A percentile compares a stretch with the other conserved stretches of the same genome.
These are phyloP conservation scores for Heritiera littoralis DNA, from an alignment of 345 rosid genomes.

Conservation along the genomic window DNA sequence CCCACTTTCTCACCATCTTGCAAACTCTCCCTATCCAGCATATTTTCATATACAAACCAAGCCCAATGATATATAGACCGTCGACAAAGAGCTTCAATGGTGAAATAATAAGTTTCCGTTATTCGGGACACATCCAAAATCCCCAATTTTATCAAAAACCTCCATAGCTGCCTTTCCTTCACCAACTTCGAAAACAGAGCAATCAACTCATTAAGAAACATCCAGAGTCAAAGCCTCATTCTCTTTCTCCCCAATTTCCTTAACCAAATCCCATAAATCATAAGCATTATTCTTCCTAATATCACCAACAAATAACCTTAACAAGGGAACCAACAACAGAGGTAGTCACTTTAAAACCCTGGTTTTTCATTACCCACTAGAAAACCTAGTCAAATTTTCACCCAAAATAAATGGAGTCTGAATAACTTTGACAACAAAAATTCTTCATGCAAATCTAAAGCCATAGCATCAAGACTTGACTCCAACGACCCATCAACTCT, in stretches of 20 bases:
- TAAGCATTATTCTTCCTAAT: slow-evolving; percentile 52
- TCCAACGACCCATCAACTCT: slow-evolving; percentile 57
- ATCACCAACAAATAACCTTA: slow-evolving; percentile 40
- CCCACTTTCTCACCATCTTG: slow-evolving; percentile 54
- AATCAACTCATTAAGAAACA: slow-evolving; percentile 63
- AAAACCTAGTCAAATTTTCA: slow-evolving; percentile 63
- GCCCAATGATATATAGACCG: slow-evolving; percentile 57
- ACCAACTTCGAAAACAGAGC: slow-evolving; percentile 67
- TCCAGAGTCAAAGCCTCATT: slow-evolving; percentile 41
- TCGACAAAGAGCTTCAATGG: slow-evolving; percentile 67
- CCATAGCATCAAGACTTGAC: slow-evolving; percentile 48
- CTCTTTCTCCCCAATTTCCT: slow-evolving; percentile 52
- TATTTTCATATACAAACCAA: slow-evolving; percentile 62
- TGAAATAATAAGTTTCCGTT: slow-evolving; percentile 59
- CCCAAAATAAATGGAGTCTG: slow-evolving; percentile 54
- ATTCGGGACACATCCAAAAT: slow-evolving; percentile 54
- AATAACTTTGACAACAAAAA: slow-evolving; percentile 58
- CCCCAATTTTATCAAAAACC: slow-evolving; percentile 60
- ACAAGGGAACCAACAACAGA: slow-evolving; percentile 51
- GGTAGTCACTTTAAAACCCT: slow-evolving; percentile 36
- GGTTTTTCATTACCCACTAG: slow-evolving; percentile 52
- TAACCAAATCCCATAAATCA: slow-evolving; percentile 71
- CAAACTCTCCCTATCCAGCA: slow-evolving; percentile 53
- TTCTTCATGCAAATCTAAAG: slow-evolving; percentile 46
- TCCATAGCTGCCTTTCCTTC: slow-evolving; percentile 68